Conservation (phyloP, 257 asterid genomes). For the Solanum tarapatanum region DNA sequence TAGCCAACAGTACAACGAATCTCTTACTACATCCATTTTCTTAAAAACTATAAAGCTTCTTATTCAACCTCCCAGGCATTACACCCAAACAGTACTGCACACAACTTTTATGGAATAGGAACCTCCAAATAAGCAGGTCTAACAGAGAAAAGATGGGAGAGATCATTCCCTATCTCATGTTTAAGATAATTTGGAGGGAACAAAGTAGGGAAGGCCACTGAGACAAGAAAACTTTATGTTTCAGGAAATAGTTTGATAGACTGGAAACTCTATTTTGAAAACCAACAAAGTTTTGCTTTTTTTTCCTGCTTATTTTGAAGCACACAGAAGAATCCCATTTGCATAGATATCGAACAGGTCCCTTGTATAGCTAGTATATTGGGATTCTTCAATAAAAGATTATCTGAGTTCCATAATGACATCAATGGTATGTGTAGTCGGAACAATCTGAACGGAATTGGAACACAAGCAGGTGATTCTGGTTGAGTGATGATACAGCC, state of each 20-base stretch:
- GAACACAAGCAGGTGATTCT: neutral
- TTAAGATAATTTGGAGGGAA: too few species aligned
- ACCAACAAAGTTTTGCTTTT: too few species aligned
- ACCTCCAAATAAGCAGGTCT: too few species aligned
- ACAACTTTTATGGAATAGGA: too few species aligned
- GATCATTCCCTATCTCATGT: too few species aligned
- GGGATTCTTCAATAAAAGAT: neutral
- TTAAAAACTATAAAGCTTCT: neutral
- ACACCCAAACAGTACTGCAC: too few species aligned
- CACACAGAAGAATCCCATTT: neutral
- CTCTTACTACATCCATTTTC: neutral
- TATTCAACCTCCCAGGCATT: neutral
- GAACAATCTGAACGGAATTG: neutral
- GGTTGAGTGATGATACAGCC: neutral
- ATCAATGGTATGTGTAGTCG: neutral
- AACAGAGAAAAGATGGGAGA: too few species aligned
- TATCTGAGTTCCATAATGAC: neutral
- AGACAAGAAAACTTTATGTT: too few species aligned
- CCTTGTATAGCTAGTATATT: neutral
- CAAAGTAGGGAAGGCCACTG: too few species aligned
- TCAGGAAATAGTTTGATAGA: too few species aligned
- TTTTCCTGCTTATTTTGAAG: neutral
- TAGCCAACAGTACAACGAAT: neutral
- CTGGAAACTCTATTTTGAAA: too few species aligned
- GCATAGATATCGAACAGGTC: neutral